Evolutionary conservation across 2,329 filamentous ascomycete species (phyloP).

Genomic region (Pleomassaria siparia): DNA sequence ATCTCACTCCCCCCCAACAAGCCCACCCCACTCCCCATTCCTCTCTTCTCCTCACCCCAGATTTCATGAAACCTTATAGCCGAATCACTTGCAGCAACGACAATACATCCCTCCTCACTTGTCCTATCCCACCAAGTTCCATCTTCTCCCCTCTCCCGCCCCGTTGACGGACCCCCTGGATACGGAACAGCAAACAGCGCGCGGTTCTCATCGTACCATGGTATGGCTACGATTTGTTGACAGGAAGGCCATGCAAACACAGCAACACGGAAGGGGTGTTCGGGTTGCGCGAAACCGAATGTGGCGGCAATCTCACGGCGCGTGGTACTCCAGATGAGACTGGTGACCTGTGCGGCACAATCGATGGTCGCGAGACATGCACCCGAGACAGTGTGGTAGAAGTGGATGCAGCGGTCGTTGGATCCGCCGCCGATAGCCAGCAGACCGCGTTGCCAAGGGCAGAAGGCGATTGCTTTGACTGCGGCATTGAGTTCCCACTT

Average conservation of each 20-base stretch:
- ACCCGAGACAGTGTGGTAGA: slow-evolving; percentile 85
- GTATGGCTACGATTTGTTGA: slow-evolving; percentile 78
- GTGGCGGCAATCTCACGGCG: slow-evolving; percentile 87
- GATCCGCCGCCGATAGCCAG: slow-evolving; percentile 90
- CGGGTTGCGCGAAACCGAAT: slow-evolving; percentile 89
- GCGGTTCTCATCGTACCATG: slow-evolving; percentile 76
- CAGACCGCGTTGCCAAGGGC: slow-evolving; percentile 86
- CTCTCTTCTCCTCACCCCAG: slow-evolving; percentile 69
- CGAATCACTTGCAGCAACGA: slow-evolving; percentile 88
- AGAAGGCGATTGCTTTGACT: slow-evolving; percentile 96
- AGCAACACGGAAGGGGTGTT: slow-evolving; percentile 85
- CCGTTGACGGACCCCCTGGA: slow-evolving; percentile 60
- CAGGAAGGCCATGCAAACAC: slow-evolving; percentile 96
- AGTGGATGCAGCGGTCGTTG: slow-evolving; percentile 94
- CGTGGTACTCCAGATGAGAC: slow-evolving; percentile 84
- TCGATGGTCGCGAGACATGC: slow-evolving; percentile 85
- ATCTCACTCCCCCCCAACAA: slow-evolving; percentile 81
- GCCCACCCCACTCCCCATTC: slow-evolving; percentile 51
- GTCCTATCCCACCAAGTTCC: slow-evolving; percentile 58
- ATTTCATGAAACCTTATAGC: slow-evolving; percentile 96
- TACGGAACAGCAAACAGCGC: slow-evolving; percentile 89
- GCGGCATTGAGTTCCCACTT: slow-evolving; percentile 80
- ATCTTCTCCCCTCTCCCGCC: slow-evolving; percentile 50
- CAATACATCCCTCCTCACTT: slow-evolving; percentile 76
- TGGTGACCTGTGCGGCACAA: slow-evolving; percentile 90